Evolutionary conservation across 2,329 filamentous ascomycete genomes (phyloP), one percentile per base, ranked within the genome.

Genomic region (Colletotrichum sojae): DNA sequence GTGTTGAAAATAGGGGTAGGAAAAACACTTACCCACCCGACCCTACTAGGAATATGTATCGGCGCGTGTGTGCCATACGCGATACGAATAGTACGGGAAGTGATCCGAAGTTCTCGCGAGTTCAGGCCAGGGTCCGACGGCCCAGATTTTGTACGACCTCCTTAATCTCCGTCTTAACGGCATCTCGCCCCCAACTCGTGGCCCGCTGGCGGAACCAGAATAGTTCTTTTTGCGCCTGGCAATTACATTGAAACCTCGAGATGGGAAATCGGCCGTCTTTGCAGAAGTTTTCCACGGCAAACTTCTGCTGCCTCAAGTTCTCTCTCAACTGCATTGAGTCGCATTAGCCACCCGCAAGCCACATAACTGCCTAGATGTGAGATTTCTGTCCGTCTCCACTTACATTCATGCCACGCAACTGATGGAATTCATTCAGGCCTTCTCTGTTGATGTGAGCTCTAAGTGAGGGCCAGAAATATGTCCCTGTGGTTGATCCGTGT

Each of bases 131-230:
- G 36, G 25, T 20, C 61, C 57, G n/a, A 40, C 27, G 18, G 36
- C 39, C 55, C 43, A 43, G 43, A 31, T n/a, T 51, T 46, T 52
- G 46, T 39, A 25, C 25, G 18, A 27, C 49, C 36, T 62, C 59
- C 59, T 62, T 62, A 62, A 63, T 56, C 60, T 55, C 60, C 52
- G 51, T 55, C 13, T 9, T 31, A 22, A 25, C n/a, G 20, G 48
- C 40, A 18, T 43, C 20, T 27, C 27, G 18, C 57, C 57, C 57
- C 31, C 31, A 20, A 51, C 18, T 16, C 9, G 27, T 62, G 16
- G 40, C 39, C n/a, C 39, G 36, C 8, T 46, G 16, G 39, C 27
- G 46, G 31, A 53, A 18, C 46, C 58, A 61, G 48, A 61, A 27
- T 13, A 53, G 36, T 25, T 22, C 31, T 18, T 12, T 40, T 9